Base-by-base conservation (phyloP, 208 protist genomes). In the Endotrypanum monterogeii region DNA sequence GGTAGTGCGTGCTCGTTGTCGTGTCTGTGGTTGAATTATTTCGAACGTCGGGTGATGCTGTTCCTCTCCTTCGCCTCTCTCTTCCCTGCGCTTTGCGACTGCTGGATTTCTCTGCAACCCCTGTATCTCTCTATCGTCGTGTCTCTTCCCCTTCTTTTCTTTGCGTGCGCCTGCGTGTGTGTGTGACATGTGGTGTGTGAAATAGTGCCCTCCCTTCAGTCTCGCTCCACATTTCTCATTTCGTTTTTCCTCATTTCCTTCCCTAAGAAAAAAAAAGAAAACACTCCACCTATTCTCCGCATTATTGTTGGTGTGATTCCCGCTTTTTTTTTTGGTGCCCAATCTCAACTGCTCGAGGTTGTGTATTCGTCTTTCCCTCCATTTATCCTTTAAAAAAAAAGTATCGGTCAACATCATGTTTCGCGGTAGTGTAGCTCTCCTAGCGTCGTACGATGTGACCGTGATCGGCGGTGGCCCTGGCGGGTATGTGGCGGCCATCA, bases 401-500 rank as follows among this genome's bases (percentile, higher is more conserved):
- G n/a, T n/a, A n/a, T n/a, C n/a, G 80, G n/a, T 73, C 54, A 81
- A 44, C 50, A 68, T 56, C 58, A 96, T 96, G 92, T 83, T 96
- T 32, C 87, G 89, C 79, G 73, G 79, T 78, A 88, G 72, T 61
- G 57, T 74, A 67, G 69, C 76, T 56, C 67, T 54, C 44, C 63
- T 89, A 58, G 89, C 84, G 72, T 74, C 89, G 7, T 94, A 98
- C 73, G 99, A 99, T 80, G 84, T 99, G n/a, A 95, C 99, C 14
- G 93, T 99, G 44, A 98, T 99, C 81, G 99, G 99, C 57, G 99
- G 98, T 76, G 99, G 99, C 9, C 99, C 99, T 55, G 99, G 99
- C 73, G 99, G 99, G 72, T 99, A 99, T 84, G 99, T 99, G 55
- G 98, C 98, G 16, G 99, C 99, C 50, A 99, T 99, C 84, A 99